Conservation (phyloP, 192 early-diverging fungal genomes). For the Backusella parvicylindrica region DNA sequence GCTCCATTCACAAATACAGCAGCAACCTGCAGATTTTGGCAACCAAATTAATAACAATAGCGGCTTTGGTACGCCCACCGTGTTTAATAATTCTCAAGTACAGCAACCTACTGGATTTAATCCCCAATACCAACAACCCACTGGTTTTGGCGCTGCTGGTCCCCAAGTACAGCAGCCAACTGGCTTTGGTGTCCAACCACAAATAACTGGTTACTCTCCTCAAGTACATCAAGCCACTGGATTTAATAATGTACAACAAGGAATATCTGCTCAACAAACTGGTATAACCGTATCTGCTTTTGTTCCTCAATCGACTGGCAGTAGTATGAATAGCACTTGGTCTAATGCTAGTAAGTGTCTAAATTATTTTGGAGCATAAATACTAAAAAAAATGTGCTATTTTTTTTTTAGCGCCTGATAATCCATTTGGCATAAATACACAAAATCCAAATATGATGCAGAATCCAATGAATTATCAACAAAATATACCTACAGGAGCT, state of each 20-base stretch:
- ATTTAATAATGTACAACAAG: neutral
- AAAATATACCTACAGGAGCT: neutral
- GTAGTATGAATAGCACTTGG: conserved; percentile 16
- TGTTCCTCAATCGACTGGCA: neutral
- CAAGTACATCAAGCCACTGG: neutral
- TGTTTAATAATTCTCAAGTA: neutral
- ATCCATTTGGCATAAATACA: conserved; percentile 28
- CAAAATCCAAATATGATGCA: neutral
- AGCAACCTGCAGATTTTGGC: neutral
- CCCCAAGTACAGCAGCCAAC: neutral
- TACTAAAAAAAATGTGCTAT: neutral
- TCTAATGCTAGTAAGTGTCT: conserved; percentile 24
- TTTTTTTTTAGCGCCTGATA: conserved; percentile 24
- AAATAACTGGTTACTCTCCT: neutral
- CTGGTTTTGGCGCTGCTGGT: neutral
- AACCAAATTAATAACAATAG: neutral
- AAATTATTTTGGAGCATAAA: neutral
- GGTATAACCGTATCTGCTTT: neutral
- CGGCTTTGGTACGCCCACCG: neutral
- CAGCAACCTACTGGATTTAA: neutral
- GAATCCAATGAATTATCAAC: neutral
- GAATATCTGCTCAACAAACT: neutral
- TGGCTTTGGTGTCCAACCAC: neutral
- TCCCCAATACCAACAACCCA: conserved; percentile 1
- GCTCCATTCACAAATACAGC: neutral